Percentiles rank a stretch among this genome's conserved stretches.
Evolutionary conservation across 140 eudicot species (phyloP).

Genomic region (Erigeron philadelphicus): DNA sequence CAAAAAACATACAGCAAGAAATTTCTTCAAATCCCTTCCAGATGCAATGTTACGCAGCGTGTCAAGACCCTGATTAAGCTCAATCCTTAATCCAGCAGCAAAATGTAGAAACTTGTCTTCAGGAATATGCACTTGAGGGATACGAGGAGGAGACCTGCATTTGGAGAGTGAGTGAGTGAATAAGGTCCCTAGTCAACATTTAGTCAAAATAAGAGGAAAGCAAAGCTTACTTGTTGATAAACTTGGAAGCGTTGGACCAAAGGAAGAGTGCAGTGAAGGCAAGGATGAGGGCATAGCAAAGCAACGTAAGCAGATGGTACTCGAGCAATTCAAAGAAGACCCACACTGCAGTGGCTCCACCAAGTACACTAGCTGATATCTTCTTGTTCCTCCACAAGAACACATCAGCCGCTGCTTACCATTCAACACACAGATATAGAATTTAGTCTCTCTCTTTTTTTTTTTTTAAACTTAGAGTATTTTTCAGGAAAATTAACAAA

Average conservation of each 20-base stretch:
- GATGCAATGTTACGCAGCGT: slow-evolving; percentile 64
- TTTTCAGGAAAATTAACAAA: too few species aligned
- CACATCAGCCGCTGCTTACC: slow-evolving; percentile 81
- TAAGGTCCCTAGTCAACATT: too few species aligned
- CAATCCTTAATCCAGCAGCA: slow-evolving; percentile 68
- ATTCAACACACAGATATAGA: background rate
- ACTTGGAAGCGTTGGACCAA: slow-evolving; percentile 74
- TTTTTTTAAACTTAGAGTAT: too few species aligned
- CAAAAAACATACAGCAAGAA: slow-evolving; percentile 74
- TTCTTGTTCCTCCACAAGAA: slow-evolving; percentile 98
- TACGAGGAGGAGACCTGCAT: slow-evolving; percentile 67
- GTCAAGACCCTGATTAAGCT: slow-evolving; percentile 55
- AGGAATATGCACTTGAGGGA: slow-evolving; percentile 76
- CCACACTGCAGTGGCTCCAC: slow-evolving; percentile 82
- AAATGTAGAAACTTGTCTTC: slow-evolving; percentile 55
- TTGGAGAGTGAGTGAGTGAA: background rate
- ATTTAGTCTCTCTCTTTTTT: too few species aligned
- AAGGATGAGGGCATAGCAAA: slow-evolving; percentile 63
- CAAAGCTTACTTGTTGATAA: slow-evolving; percentile 67
- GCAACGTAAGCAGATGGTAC: slow-evolving; percentile 73
- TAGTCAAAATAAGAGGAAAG: background rate
- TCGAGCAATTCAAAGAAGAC: slow-evolving; percentile 79
- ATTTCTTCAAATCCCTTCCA: slow-evolving; percentile 80
- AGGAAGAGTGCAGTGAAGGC: slow-evolving; percentile 64
- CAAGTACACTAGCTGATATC: slow-evolving; percentile 78